Evolutionary conservation across 192 early-diverging fungal genomes (phyloP).

Genomic region (Phycomyces nitens): DNA sequence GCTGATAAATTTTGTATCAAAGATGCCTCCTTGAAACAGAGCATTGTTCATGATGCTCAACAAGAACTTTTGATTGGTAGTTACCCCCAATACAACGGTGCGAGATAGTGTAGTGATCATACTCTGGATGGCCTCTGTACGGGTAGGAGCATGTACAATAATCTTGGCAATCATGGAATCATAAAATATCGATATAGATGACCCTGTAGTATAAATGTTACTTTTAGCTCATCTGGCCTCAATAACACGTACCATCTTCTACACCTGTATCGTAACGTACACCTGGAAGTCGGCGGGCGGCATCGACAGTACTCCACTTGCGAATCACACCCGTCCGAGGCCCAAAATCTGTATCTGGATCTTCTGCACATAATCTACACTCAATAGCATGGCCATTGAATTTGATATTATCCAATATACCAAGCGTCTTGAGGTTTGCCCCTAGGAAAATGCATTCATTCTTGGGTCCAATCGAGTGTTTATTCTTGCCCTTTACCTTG

Average conservation of each 20-base stretch:
- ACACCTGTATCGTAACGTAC: slow-evolving; percentile 55
- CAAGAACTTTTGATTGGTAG: slow-evolving; percentile 57
- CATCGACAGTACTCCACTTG: slow-evolving; percentile 42
- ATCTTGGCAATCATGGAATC: slow-evolving; percentile 64
- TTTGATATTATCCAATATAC: slow-evolving; percentile 54
- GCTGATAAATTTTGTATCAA: slow-evolving; percentile 49
- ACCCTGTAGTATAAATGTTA: too few relatives aligned
- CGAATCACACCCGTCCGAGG: slow-evolving; percentile 50
- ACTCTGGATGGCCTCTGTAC: slow-evolving; percentile 45
- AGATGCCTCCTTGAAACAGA: slow-evolving; percentile 44
- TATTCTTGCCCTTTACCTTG: slow-evolving; percentile 29
- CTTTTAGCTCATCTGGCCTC: too few relatives aligned
- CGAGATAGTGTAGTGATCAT: slow-evolving; percentile 40
- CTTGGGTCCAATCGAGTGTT: too few relatives aligned
- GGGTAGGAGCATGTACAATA: slow-evolving; percentile 54
- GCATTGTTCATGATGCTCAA: slow-evolving; percentile 45
- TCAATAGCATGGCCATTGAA: slow-evolving; percentile 58
- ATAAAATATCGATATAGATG: slow-evolving; percentile 54
- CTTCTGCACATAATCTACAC: slow-evolving; percentile 53
- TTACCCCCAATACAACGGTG: slow-evolving; percentile 51
- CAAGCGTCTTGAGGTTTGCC: slow-evolving; percentile 56
- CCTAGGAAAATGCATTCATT: slow-evolving; percentile 19
- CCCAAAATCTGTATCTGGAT: slow-evolving; percentile 55
- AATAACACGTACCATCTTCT: slow-evolving; percentile 33
- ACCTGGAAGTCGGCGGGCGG: slow-evolving; percentile 17